Evolutionary conservation across 805 yeast species (phyloP), one percentile per base, ranked within the genome.

Genomic region (Nakazawaea peltata): DNA sequence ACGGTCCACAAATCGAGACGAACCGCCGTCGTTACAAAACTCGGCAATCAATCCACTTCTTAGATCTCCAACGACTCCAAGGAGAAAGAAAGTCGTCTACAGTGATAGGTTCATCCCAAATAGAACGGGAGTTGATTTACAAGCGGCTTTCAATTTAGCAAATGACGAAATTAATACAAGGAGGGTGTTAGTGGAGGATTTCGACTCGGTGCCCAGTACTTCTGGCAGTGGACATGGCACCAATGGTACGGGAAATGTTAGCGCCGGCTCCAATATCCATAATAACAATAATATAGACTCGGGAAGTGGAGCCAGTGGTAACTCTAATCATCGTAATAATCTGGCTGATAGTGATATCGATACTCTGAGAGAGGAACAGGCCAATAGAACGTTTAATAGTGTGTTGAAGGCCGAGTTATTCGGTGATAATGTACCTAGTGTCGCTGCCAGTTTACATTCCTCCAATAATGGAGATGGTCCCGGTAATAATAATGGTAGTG

Each of bases 101-200:
- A 77, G 83, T 43, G 98, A 88, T 56, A 63, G 97, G 37, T 86
- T 77, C 54, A 84, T 92, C 19, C 98, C 98, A 4, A 77, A 74
- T 41, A 61, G 98, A 32, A 77, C 84, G 2, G 95, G 95, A 1
- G 72, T 86, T 18, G 94, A 86, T 48, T 61, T 90, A 12, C 92
- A 85, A 49, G 86, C 96, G 0, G 95, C 95, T 6, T 81, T 77
- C 53, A 71, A 77, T 40, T 57, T 77, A 33, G 67, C 67, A 17
- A 58, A 59, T 34, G 71, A 65, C 38, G 71, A 63, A 9, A 11
- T 13, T 50, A 57, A 24, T 42, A 61, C 24, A 47, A 51, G 37
- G 19, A 9, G 19, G n/a, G 9, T 29, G 27, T 13, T 21, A 16
- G n/a, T 21, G 6, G 32, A 21, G 22, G 54, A 41, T 37, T 44